Percentiles rank a stretch among this genome's conserved stretches.
Conservation (phyloP, 192 early-diverging fungal species). For the Podila epicladia region DNA sequence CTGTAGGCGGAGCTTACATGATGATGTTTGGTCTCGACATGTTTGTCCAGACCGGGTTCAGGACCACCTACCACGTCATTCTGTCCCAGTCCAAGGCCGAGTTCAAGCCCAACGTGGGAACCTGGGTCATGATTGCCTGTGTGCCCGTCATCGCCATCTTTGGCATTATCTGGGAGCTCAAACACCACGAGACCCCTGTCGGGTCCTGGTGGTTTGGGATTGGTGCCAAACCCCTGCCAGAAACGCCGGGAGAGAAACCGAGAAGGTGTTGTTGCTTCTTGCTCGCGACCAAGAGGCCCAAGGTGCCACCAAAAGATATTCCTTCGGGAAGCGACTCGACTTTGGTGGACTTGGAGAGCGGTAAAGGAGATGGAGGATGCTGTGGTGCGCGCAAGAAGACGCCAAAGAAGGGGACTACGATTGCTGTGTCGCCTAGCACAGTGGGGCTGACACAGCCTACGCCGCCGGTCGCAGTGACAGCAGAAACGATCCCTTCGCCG, state of each 20-base stretch:
- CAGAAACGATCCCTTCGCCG: neutral
- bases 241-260: conserved; percentile 23
- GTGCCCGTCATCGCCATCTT: conserved; percentile 38
- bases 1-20: conserved; percentile 44
- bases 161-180: conserved; percentile 46
- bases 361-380: neutral
- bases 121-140: conserved; percentile 49
- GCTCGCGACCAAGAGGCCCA: conserved; percentile 6
- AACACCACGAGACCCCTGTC: conserved; percentile 40
- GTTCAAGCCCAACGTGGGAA: conserved; percentile 32
- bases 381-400: neutral
- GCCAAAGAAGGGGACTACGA: neutral
- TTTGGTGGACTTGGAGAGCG: neutral
- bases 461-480: neutral
- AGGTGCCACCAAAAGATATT: conserved; percentile 11
- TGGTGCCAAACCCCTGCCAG: conserved; percentile 32
- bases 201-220: conserved; percentile 39
- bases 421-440: neutral
- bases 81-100: conserved; percentile 23
- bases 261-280: conserved; percentile 1
- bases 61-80: conserved; percentile 41
- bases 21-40: conserved; percentile 54
- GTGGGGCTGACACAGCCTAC: neutral
- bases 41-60: conserved; percentile 48
- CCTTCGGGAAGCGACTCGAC: neutral